Base-by-base conservation (phyloP, 257 asterid species). In the Eustoma russellianum region DNA sequence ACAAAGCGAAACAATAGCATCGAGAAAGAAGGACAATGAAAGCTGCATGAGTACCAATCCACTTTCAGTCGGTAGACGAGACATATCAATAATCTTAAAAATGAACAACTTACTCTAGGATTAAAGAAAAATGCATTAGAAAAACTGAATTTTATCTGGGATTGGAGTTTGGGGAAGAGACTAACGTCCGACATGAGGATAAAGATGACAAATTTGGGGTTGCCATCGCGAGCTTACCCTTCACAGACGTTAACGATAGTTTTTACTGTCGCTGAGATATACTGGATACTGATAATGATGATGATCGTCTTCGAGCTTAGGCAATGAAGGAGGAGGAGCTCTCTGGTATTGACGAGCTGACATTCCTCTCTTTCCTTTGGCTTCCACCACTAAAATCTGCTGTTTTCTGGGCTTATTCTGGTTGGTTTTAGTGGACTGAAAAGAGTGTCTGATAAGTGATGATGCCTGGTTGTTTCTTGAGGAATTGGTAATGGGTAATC, bases 221-320 rank as follows among this genome's bases (percentile, higher is more conserved):
- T 85, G 57, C 97, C 99, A 74, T 92, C 99, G n/a, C n/a, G n/a
- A n/a, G n/a, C n/a, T n/a, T n/a, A n/a, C n/a, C n/a, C n/a, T n/a
- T n/a, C n/a, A n/a, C n/a, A n/a, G n/a, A n/a, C n/a, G n/a, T n/a
- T n/a, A n/a, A n/a, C n/a, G n/a, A n/a, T n/a, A n/a, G n/a, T n/a
- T n/a, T n/a, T n/a, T n/a, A n/a, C n/a, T n/a, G n/a, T n/a, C n/a
- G n/a, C n/a, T n/a, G n/a, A n/a, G n/a, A n/a, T n/a, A n/a, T n/a
- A n/a, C n/a, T n/a, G n/a, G n/a, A n/a, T n/a, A n/a, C n/a, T n/a
- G n/a, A n/a, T n/a, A n/a, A n/a, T n/a, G n/a, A n/a, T n/a, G n/a
- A n/a, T n/a, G n/a, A n/a, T n/a, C n/a, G 54, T 92, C 99, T 68
- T 92, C 99, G 60, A 92, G 77, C 76, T 83, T 88, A 48, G 97